Conservation (phyloP, 2,329 filamentous ascomycete species). For the Epicoccum sorghinum region DNA sequence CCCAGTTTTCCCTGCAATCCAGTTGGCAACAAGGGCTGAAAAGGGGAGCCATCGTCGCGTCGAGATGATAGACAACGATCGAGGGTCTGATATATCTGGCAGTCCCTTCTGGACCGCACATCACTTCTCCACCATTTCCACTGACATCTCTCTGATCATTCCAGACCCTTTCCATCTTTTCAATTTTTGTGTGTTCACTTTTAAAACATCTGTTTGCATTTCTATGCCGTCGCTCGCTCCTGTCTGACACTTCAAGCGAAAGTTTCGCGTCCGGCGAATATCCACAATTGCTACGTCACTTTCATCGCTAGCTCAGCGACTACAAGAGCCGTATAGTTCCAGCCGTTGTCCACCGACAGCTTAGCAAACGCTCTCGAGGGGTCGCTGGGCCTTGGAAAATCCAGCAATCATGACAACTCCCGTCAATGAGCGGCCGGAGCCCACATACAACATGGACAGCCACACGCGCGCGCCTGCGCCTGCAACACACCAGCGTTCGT, state of each 20-base stretch:
- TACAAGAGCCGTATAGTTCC: not conserved
- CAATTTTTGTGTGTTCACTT: not conserved
- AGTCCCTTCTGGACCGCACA: slow-evolving; percentile 13
- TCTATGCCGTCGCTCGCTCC: slow-evolving; percentile 1
- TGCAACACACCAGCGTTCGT: slow-evolving; percentile 37
- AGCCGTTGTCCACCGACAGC: not conserved
- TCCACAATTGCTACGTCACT: slow-evolving; percentile 8
- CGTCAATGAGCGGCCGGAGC: slow-evolving; percentile 42
- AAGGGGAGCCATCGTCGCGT: slow-evolving; percentile 6
- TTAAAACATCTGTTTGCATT: not conserved
- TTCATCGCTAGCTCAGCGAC: slow-evolving; percentile 4
- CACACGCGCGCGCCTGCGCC: slow-evolving; percentile 23
- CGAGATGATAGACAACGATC: slow-evolving; percentile 11
- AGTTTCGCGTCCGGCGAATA: slow-evolving; percentile 2
- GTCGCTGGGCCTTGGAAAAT: slow-evolving; percentile 12
- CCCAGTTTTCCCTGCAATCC: slow-evolving; percentile 21
- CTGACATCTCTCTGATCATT: not conserved
- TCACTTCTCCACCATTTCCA: slow-evolving; percentile 13
- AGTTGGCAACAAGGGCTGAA: slow-evolving; percentile 11
- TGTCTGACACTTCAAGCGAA: not conserved
- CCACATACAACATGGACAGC: slow-evolving; percentile 44
- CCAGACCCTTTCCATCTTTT: not conserved
- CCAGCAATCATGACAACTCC: slow-evolving; percentile 44
- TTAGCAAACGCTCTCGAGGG: not conserved
- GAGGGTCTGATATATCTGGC: slow-evolving; percentile 6